Evolutionary conservation across 2,329 filamentous ascomycete genomes (phyloP), one percentile per base, ranked within the genome.

Genomic region (Aspergillus costaricaensis): DNA sequence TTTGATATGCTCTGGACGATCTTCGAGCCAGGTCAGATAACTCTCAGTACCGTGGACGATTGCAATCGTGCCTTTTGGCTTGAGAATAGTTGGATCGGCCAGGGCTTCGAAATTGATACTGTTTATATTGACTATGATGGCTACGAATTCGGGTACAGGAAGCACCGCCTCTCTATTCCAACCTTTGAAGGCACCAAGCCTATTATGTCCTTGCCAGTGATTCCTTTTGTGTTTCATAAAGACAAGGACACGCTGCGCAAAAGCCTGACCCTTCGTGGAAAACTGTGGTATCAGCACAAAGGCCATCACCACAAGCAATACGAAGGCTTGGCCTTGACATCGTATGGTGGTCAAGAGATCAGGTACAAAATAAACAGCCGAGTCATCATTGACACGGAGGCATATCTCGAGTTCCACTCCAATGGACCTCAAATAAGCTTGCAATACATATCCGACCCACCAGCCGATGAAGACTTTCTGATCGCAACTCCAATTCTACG

Each of bases 251-350:
- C 71, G 3, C 63, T 84, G 7, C 72, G 71, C 8, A 60, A 71
- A 7, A 70, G 72, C 8, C 71, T 85, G 14, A 74, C 81, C 30
- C 73, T 76, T 32, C 78, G 82, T 8, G 83, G 83, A 9, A 74
- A 74, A 23, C 75, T 76, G 47, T 78, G 81, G 59, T 81, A 84
- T 60, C 64, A 70, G 8, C 72, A 83, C 30, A 77, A 77, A 44
- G 82, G 82, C 1, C 79, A 78, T 23, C 78, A 83, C 57, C 84
- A 82, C 70, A 79, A 78, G 56, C 73, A 76, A 0, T 85, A 85
- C 63, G 74, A 80, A 25, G 82, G 82, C 6, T 66, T 82, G 14
- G 79, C 73, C 4, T 66, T 73, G 6, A 73, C 74, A 5, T 64
- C 70, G 10, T 67, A 57, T 67, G 66, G 52, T 62, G 21, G n/a